phyloP scores from a whole-genome alignment of 2,329 filamentous ascomycete species.

The Aureobasidium sp. region DNA sequence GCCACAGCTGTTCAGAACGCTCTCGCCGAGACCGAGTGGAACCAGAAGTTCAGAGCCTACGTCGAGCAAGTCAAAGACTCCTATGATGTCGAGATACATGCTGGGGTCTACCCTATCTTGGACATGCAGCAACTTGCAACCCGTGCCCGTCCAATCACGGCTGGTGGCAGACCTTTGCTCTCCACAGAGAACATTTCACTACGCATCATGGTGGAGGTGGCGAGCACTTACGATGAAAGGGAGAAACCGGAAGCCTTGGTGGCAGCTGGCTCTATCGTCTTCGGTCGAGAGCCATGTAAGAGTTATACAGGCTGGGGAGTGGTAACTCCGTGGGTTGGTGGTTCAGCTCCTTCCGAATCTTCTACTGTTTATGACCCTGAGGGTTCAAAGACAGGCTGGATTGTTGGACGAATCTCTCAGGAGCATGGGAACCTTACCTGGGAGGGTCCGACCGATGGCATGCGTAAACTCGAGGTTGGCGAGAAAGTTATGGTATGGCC shows the following conservation, averaged over 20 bases:
- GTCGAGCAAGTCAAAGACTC: constrained; percentile 32
- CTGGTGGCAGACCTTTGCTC: constrained; percentile 26
- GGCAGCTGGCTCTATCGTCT: constrained; percentile 60
- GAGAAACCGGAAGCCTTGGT: constrained; percentile 59
- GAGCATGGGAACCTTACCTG: constrained; percentile 70
- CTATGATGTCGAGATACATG: constrained; percentile 59
- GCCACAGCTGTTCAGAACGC: constrained; percentile 60
- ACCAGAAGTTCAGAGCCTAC: constrained; percentile 27
- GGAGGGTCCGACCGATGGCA: constrained; percentile 39
- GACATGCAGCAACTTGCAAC: constrained; percentile 76
- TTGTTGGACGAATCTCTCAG: constrained; percentile 65
- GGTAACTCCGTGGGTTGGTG: constrained; percentile 51
- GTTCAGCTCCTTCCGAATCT: constrained; percentile 20
- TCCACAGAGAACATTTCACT: constrained; percentile 56
- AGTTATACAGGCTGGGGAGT: constrained; percentile 67
- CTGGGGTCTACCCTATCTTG: constrained; percentile 67
- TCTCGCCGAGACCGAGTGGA: constrained; percentile 35
- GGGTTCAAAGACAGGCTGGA: constrained; percentile 48
- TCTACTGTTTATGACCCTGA: constrained; percentile 31
- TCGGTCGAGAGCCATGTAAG: constrained; percentile 67
- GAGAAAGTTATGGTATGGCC: constrained; percentile 67
- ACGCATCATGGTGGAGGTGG: constrained; percentile 64
- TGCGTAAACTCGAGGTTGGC: constrained; percentile 50
- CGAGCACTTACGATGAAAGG: constrained; percentile 58
- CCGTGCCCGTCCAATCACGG: constrained; percentile 46